Evolutionary conservation across 2,329 filamentous ascomycete genomes (phyloP), one percentile per base, ranked within the genome.

Genomic region (Lecanosticta acicola): DNA sequence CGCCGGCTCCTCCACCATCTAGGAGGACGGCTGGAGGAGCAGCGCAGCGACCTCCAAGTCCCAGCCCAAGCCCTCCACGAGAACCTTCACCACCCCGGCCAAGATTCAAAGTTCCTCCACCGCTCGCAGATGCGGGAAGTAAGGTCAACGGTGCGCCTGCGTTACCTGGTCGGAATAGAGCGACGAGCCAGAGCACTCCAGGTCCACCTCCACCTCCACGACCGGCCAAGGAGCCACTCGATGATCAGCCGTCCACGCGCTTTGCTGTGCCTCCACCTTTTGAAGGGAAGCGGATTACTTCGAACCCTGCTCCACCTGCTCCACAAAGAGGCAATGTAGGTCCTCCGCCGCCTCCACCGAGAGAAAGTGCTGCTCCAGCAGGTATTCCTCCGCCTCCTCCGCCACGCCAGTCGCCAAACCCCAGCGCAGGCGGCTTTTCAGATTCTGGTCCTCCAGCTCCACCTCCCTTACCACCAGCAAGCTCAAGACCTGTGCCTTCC

Each of bases 91-190:
- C 87, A 10, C 78, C 81, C 17, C 78, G 83, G 41, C 80, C 80
- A 7, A 78, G 76, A 58, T 97, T 94, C 71, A 78, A 82, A 54
- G 91, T 87, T 7, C 93, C 93, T 37, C 93, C 93, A 26, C 87
- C 91, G 2, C 70, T 97, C 49, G 81, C 87, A 45, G 90, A 95
- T 66, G 93, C 93, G 47, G 93, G 93, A 32, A 94, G 87, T 67
- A 51, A 53, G 32, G 47, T 49, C 11, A 48, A 50, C 42, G 24
- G 46, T 37, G 45, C 44, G 24, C 68, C 68, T 18, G 63, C 71
- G 10, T 60, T 66, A 32, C 68, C 68, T 18, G 77, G 82, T 3
- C 87, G 88, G 66, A 81, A 80, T 5, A 54, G 64, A 41, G 60
- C 62, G 24, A 39, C 55, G 8, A 65, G 61, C 43, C 53, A 55